Conservation (phyloP, 495 filamentous ascomycete genomes). For the Penicillium canescens region DNA sequence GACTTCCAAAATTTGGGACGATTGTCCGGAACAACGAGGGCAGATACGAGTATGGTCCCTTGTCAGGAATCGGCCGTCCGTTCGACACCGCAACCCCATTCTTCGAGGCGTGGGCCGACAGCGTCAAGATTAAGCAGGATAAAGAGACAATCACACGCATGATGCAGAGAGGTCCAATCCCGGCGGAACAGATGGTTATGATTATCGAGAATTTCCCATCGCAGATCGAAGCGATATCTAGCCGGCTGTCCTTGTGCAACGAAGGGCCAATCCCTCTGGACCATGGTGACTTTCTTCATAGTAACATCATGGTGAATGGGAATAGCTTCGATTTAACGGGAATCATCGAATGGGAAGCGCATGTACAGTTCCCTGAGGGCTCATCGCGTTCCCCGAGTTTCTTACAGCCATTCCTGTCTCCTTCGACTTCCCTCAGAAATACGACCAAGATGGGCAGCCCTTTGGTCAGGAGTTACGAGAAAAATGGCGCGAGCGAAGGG, state of each 20-base stretch:
- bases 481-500: background rate
- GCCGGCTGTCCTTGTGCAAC: constrained; percentile 2
- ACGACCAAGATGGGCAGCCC: background rate
- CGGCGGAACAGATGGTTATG: background rate
- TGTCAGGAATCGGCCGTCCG: too few relatives aligned
- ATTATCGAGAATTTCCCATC: constrained; percentile 7
- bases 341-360: constrained; percentile 37
- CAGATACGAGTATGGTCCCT: too few relatives aligned
- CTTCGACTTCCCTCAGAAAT: constrained; percentile 2
- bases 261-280: constrained; percentile 13
- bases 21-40: too few relatives aligned
- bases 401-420: background rate
- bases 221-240: constrained; percentile 6
- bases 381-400: constrained; percentile 5
- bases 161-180: constrained; percentile 1
- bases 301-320: constrained; percentile 36
- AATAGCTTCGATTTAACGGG: constrained; percentile 24
- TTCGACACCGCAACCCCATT: constrained; percentile 12
- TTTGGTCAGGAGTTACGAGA: constrained; percentile 2
- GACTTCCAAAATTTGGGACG: too few relatives aligned
- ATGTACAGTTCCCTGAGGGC: constrained; percentile 26
- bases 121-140: constrained; percentile 4
- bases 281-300: constrained; percentile 33
- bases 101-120: constrained; percentile 12
- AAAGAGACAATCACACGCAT: background rate